phyloP scores from a whole-genome alignment of 768 basidiomycete genomes.

The Coprinopsis cinerea region DNA sequence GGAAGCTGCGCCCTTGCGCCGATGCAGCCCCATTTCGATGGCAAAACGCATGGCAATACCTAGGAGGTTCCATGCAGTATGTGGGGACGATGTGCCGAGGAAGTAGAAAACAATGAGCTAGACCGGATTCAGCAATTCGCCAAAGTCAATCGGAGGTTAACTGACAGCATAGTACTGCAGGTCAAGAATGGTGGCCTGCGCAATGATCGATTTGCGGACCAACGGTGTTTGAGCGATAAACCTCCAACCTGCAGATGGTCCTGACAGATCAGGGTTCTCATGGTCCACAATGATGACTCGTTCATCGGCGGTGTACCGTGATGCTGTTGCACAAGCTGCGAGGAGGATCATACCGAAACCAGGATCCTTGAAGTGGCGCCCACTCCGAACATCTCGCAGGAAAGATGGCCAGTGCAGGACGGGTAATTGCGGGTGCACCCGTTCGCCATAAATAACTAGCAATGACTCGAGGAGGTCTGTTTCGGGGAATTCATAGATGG shows the following conservation, averaged over 20 bases:
- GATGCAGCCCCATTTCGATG: slow-evolving; percentile 60
- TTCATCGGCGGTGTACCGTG: slow-evolving; percentile 50
- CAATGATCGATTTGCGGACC: slow-evolving; percentile 50
- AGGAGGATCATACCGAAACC: slow-evolving; percentile 55
- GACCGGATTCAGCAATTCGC: background rate
- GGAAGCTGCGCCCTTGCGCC: slow-evolving; percentile 28
- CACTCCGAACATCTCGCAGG: slow-evolving; percentile 38
- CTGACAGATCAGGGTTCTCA: slow-evolving; percentile 26
- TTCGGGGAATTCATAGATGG: slow-evolving; percentile 40
- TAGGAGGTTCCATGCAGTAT: slow-evolving; percentile 50
- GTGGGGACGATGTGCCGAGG: slow-evolving; percentile 41
- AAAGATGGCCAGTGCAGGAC: slow-evolving; percentile 68
- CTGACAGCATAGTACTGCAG: slow-evolving; percentile 63
- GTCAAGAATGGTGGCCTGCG: slow-evolving; percentile 57
- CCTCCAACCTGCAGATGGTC: slow-evolving; percentile 50
- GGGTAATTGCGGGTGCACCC: slow-evolving; percentile 47
- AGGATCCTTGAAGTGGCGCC: slow-evolving; percentile 42
- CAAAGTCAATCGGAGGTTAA: slow-evolving; percentile 8
- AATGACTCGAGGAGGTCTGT: slow-evolving; percentile 42
- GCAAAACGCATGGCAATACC: slow-evolving; percentile 55
- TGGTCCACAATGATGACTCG: slow-evolving; percentile 22
- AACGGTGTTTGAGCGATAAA: slow-evolving; percentile 59
- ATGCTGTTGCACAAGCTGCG: slow-evolving; percentile 57
- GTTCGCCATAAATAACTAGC: slow-evolving; percentile 52
- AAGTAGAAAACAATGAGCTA: slow-evolving; percentile 29